Evolutionary conservation across 1,284 basidiomycete genomes (phyloP), one percentile per base, ranked within the genome.

Genomic region (Trichosporon sp.): DNA sequence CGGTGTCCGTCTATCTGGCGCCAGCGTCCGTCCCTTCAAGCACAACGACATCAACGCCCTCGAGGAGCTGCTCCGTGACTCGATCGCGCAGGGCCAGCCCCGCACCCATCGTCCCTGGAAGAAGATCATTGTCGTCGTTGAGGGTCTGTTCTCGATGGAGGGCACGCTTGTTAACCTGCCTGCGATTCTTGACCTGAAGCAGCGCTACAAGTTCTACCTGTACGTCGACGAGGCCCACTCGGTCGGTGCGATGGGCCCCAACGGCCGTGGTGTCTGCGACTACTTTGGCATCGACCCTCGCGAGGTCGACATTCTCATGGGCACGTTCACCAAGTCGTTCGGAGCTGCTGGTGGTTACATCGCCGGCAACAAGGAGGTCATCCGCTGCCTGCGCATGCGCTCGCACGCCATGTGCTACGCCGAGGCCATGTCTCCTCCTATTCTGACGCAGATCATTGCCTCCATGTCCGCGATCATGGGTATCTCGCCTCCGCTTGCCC

Each of bases 391-490:
- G 4, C 89, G 94, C 23, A 74, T 93, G 27, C 84, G 87, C 61
- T 93, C 92, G 8, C 90, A 97, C 78, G 87, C 91, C 1, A 89
- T 91, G 59, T 82, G 88, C 13, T 98, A 98, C 74, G 90, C 91
- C 10, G 95, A 99, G 81, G 83, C 92, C 8, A 94, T 96, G 85
- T 82, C 91, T 0, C 95, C 95, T 4, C 87, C 94, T 0, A 91
- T 99, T 37, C 82, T 97, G 32, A 90, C 90, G 9, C 95, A 99
- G 81, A 86, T 99, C 72, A 83, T 96, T 52, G 87, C 95, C 0
- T 91, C 91, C 66, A 95, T 96, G 90, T 90, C 89, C 0, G 91
- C 90, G 67, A 98, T 99, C 82, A 98, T 98, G 93, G 95, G 95
- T 56, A 80, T 95, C 65, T 81, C 86, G 1, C 77, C 84, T 9